A percentile compares a stretch with the other conserved stretches of the same genome.
These are phyloP conservation scores for Dothiorella sarmentorum DNA, from an alignment of 2,329 filamentous ascomycete species.

Conservation along the genomic window DNA sequence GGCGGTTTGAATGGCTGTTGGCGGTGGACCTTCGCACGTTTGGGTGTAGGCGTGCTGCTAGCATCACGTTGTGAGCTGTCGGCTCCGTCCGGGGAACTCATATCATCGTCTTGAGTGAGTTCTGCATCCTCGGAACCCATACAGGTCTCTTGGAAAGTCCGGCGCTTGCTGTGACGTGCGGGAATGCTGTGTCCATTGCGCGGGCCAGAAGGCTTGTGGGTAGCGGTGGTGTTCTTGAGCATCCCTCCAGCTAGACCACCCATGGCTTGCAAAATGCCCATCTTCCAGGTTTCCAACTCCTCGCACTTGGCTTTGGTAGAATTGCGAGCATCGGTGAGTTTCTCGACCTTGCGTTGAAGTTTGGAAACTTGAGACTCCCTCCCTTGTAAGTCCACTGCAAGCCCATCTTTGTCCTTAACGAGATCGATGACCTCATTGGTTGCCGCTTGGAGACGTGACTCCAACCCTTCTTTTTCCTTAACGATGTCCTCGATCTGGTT, in stretches of 20 bases:
- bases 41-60: conserved; percentile 34
- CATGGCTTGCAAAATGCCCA: conserved; percentile 30
- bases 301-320: conserved; percentile 18
- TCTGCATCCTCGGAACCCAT: not conserved
- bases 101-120: not conserved
- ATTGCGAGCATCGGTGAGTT: conserved; percentile 26
- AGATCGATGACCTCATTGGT: conserved; percentile 24
- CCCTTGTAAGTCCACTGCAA: not conserved
- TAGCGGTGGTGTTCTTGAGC: not conserved
- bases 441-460: conserved; percentile 13
- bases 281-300: conserved; percentile 25
- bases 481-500: no score
- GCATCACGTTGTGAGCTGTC: not conserved
- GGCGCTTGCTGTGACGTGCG: not conserved
- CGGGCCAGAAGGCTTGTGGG: not conserved
- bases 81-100: not conserved
- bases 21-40: conserved; percentile 38
- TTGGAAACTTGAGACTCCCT: not conserved
- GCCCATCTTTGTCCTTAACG: conserved; percentile 19
- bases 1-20: conserved; percentile 30
- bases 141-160: not conserved
- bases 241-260: conserved; percentile 12
- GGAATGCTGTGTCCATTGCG: not conserved
- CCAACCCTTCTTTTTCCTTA: conserved; percentile 19
- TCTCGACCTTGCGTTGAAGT: conserved; percentile 6